These are phyloP conservation scores for Botrytis medusae DNA, from an alignment of 2,329 filamentous ascomycete species.

Conservation along the genomic window DNA sequence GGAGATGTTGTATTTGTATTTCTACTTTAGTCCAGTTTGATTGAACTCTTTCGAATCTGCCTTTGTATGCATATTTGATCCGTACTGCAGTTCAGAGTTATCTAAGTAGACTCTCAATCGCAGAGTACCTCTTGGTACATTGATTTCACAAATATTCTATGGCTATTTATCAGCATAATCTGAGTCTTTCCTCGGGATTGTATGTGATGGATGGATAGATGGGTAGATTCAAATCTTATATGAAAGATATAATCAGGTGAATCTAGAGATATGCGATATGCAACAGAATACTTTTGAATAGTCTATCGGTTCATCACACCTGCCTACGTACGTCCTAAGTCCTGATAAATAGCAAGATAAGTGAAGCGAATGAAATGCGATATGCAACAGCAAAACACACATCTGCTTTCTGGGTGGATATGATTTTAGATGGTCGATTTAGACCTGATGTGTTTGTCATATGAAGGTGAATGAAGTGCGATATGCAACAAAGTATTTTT, in stretches of 20 bases:
- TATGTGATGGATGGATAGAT: too few relatives aligned
- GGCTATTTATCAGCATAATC: fast-evolving
- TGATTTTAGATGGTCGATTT: neutral
- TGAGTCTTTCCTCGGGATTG: neutral
- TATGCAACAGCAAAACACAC: neutral
- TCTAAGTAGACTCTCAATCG: neutral
- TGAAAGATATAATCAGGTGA: neutral
- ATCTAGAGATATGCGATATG: neutral
- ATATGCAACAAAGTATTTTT: too few relatives aligned
- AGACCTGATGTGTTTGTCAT: neutral
- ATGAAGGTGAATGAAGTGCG: too few relatives aligned
- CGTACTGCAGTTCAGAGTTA: neutral
- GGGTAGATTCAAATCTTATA: fast-evolving
- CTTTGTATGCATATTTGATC: neutral
- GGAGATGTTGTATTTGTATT: neutral
- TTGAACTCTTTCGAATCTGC: neutral
- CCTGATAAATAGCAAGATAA: neutral
- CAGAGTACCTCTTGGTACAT: neutral
- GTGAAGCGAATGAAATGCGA: neutral
- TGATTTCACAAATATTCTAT: neutral
- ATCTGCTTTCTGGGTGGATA: neutral
- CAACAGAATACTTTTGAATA: neutral
- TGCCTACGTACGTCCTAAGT: neutral
- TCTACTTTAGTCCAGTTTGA: neutral
- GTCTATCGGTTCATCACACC: neutral